Percentiles rank a stretch among this genome's conserved stretches.
Conservation (phyloP, 2,329 filamentous ascomycete species). For the Dactylellina leptospora region DNA sequence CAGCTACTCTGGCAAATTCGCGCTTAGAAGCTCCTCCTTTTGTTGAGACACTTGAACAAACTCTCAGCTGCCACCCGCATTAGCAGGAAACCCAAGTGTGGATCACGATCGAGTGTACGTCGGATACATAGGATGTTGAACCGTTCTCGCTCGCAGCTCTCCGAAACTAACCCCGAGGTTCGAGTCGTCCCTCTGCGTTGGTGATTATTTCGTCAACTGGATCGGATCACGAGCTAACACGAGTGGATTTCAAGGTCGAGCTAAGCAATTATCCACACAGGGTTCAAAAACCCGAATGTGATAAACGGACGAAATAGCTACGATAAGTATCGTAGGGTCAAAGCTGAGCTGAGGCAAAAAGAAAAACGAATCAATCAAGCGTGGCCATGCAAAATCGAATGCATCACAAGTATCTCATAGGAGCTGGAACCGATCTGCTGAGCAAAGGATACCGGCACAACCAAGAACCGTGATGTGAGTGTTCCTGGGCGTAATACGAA, state of each 20-base stretch:
- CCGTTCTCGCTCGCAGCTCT: conserved; percentile 19
- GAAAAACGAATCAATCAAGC: not conserved
- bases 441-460: conserved; percentile 1
- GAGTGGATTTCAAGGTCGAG: conserved; percentile 25
- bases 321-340: not conserved
- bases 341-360: conserved; percentile 51
- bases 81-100: conserved; percentile 9
- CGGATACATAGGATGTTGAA: conserved; percentile 31
- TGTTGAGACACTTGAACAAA: not conserved
- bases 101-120: conserved; percentile 35
- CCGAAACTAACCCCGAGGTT: conserved; percentile 14
- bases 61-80: conserved; percentile 2
- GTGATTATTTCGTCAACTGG: conserved; percentile 10
- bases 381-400: not conserved
- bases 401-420: conserved; percentile 24
- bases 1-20: conserved; percentile 4
- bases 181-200: conserved; percentile 4
- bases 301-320: not conserved
- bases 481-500: conserved; percentile 40
- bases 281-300: conserved; percentile 29
- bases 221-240: conserved; percentile 37
- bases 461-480: conserved; percentile 25
- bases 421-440: conserved; percentile 18
- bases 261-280: conserved; percentile 29
- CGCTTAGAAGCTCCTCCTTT: conserved; percentile 12